These are phyloP conservation scores for Scutellaria baicalensis DNA, from an alignment of 257 asterid genomes.

Conservation along the genomic window DNA sequence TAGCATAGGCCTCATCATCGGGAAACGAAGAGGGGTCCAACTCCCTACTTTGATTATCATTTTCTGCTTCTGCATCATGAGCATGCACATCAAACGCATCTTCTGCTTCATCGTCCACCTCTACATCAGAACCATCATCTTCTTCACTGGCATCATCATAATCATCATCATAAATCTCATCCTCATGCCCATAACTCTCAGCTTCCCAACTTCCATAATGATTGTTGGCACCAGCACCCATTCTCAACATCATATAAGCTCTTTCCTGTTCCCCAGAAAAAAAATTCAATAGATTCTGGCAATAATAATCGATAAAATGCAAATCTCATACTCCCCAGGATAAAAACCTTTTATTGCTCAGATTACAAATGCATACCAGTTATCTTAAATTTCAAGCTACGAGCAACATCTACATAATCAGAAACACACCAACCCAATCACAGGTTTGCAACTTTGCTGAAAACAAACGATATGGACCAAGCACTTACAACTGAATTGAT, in stretches of 20 bases:
- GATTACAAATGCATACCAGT: neutral
- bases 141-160: slow-evolving; percentile 66
- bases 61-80: slow-evolving; percentile 44
- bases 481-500: neutral
- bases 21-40: slow-evolving; percentile 82
- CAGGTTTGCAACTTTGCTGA: neutral
- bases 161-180: slow-evolving; percentile 45
- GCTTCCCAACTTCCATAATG: slow-evolving; percentile 78
- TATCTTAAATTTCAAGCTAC: neutral
- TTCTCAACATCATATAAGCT: slow-evolving; percentile 88
- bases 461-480: neutral
- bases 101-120: slow-evolving; percentile 48
- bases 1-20: slow-evolving; percentile 93
- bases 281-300: neutral
- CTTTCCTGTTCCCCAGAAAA: slow-evolving; percentile 53
- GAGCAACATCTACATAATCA: neutral
- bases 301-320: neutral
- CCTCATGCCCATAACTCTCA: slow-evolving; percentile 49
- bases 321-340: neutral
- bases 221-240: slow-evolving; percentile 47
- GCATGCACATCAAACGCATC: slow-evolving; percentile 75
- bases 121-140: slow-evolving; percentile 59
- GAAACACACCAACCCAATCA: neutral
- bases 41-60: slow-evolving; percentile 41
- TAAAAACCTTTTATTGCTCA: neutral